Conservation (phyloP, 371 early-diverging fungal species). For the Rhizopus delemar region DNA sequence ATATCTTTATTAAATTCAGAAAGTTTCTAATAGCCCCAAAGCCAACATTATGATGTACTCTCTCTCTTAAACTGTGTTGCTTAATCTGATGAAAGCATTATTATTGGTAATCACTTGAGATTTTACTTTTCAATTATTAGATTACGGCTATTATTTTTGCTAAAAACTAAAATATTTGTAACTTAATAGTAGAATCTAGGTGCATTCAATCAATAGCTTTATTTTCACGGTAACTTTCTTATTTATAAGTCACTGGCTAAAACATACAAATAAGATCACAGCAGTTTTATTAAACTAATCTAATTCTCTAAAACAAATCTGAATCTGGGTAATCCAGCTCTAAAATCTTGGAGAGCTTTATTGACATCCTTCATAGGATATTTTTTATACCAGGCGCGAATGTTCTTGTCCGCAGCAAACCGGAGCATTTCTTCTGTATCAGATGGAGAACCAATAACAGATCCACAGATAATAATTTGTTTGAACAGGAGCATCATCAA, state of each 20-base stretch:
- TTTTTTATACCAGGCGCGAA: slow-evolving; percentile 64
- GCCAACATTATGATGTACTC: too few species aligned
- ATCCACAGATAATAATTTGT: slow-evolving; percentile 59
- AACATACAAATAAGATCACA: neutral
- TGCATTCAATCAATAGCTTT: too few species aligned
- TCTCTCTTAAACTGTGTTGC: too few species aligned
- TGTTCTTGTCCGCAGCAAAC: slow-evolving; percentile 64
- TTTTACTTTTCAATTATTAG: too few species aligned
- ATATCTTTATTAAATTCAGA: neutral
- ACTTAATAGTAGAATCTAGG: too few species aligned
- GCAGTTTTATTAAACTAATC: neutral
- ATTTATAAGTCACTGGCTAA: too few species aligned
- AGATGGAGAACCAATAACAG: slow-evolving; percentile 61
- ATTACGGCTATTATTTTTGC: too few species aligned
- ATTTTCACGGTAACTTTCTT: too few species aligned
- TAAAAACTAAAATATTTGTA: too few species aligned
- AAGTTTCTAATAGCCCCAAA: too few species aligned
- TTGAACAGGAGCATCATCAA: slow-evolving; percentile 22
- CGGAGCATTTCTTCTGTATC: slow-evolving; percentile 62
- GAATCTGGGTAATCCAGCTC: slow-evolving; percentile 61
- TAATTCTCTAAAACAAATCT: slow-evolving; percentile 60
- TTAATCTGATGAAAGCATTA: too few species aligned
- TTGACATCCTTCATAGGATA: slow-evolving; percentile 62
- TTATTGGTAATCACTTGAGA: too few species aligned
- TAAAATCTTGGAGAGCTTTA: slow-evolving; percentile 57